Base-by-base conservation (phyloP, 2,329 filamentous ascomycete species). In the Curvularia hawaiiensis region DNA sequence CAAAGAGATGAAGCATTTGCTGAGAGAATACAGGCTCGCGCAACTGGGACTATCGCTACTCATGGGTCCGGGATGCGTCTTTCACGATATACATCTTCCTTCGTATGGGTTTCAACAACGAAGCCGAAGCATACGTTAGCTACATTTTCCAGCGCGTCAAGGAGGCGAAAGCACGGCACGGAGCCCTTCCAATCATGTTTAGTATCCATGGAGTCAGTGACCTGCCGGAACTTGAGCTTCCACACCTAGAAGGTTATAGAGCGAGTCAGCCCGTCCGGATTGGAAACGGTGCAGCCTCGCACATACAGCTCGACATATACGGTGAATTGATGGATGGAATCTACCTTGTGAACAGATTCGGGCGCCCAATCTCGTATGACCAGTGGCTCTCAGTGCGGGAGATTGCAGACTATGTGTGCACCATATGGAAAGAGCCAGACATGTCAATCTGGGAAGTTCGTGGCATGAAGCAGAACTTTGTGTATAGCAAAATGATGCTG, bases 391-490 rank as follows among this genome's bases (percentile, higher is more conserved):
- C 85, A 3, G 84, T 93, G 26, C 83, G 90, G 18, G 83, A 89
- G 56, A 85, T 92, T 74, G 77, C 79, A 38, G 88, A 92, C 69
- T 90, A 90, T 66, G 88, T 91, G 38, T 80, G 91, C 60, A 86
- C 83, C 0, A 85, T 92, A 52, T 83, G 87, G 71, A 77, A 87
- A 55, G 78, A 85, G 81, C 76, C 77, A 67, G 90, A 93, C 69
- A 92, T 92, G 89, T 91, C 88, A 3, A 93, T 92, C 66, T 92
- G 90, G 90, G 90, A 93, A 72, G 89, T 91, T 6, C 85, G 90
- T 41, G 90, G 90, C 63, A 79, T 87, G 67, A 89, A 89, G 70
- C 89, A 92, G 74, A 85, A 91, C 68, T 93, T 92, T 64, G 85
- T 88, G 14, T 93, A 92, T 75, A 90, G 88, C n/a, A 91, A 92